Evolutionary conservation across 495 filamentous ascomycete species (phyloP).

Genomic region (Parmelia sp.): DNA sequence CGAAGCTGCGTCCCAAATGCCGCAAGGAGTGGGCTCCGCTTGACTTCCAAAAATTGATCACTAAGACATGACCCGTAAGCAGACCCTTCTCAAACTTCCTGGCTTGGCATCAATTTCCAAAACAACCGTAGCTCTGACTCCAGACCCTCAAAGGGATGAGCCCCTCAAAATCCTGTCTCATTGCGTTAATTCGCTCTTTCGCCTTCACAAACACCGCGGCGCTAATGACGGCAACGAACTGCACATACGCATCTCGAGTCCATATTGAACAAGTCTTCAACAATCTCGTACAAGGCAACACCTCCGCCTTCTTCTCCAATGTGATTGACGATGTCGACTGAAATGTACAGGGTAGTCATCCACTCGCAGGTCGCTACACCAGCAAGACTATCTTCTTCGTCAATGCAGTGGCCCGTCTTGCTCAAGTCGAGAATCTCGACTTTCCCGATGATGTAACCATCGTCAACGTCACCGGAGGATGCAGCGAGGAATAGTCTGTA

Average conservation of each 20-base stretch:
- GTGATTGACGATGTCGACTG: conserved; percentile 7
- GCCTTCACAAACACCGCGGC: not conserved
- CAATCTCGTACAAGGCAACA: not conserved
- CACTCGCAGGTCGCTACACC: conserved; percentile 3
- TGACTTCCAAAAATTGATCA: too few relatives aligned
- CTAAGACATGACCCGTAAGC: too few relatives aligned
- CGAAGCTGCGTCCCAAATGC: too few relatives aligned
- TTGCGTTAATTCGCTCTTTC: not conserved
- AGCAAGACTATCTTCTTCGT: conserved; percentile 11
- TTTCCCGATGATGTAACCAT: not conserved
- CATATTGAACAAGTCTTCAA: conserved; percentile 7
- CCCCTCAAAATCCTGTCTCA: not conserved
- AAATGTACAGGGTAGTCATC: conserved; percentile 7
- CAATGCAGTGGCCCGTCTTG: conserved; percentile 2
- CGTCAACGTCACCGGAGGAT: conserved; percentile 4
- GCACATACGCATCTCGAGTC: not conserved
- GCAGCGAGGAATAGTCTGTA: conserved; percentile 8
- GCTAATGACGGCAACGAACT: not conserved
- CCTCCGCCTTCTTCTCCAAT: not conserved
- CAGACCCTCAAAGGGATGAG: not conserved
- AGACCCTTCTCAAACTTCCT: too few relatives aligned
- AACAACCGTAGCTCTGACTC: too few relatives aligned
- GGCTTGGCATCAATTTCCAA: too few relatives aligned
- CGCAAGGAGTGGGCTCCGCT: too few relatives aligned
- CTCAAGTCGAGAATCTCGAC: not conserved